These are phyloP conservation scores for Tolypocladium paradoxum DNA, from an alignment of 2,329 filamentous ascomycete genomes.

Conservation along the genomic window DNA sequence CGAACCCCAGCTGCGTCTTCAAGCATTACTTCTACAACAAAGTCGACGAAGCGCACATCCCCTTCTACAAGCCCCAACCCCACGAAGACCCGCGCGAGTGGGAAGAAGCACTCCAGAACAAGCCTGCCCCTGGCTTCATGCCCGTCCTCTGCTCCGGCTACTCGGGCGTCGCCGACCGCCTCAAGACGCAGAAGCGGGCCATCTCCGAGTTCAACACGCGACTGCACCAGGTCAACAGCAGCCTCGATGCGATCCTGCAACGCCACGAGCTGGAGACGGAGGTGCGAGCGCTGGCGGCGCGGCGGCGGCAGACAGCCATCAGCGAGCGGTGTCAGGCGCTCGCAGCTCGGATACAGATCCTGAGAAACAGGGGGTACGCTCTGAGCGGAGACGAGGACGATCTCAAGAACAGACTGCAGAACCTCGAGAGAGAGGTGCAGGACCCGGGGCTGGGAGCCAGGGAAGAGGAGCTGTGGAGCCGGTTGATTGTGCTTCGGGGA, in stretches of 20 bases:
- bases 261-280: constrained; percentile 68
- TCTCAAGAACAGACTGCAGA: constrained; percentile 58
- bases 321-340: constrained; percentile 63
- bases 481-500: constrained; percentile 64
- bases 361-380: constrained; percentile 72
- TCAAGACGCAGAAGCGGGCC: constrained; percentile 60
- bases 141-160: constrained; percentile 70
- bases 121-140: constrained; percentile 65
- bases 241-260: constrained; percentile 60
- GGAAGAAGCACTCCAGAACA: constrained; percentile 74
- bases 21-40: constrained; percentile 84
- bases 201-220: constrained; percentile 59
- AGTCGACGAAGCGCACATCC: constrained; percentile 62
- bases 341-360: constrained; percentile 68
- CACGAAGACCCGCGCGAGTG: constrained; percentile 68
- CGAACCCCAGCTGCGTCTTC: constrained; percentile 59
- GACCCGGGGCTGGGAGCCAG: constrained; percentile 66
- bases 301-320: constrained; percentile 60
- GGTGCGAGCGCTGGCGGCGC: constrained; percentile 61
- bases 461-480: constrained; percentile 78
- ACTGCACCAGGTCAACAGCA: constrained; percentile 70
- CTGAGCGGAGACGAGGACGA: constrained; percentile 72
- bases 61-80: constrained; percentile 61
- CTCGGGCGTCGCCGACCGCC: constrained; percentile 56
- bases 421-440: constrained; percentile 57